phyloP scores from a whole-genome alignment of 805 yeast genomes.

The Starmerella apicola region DNA sequence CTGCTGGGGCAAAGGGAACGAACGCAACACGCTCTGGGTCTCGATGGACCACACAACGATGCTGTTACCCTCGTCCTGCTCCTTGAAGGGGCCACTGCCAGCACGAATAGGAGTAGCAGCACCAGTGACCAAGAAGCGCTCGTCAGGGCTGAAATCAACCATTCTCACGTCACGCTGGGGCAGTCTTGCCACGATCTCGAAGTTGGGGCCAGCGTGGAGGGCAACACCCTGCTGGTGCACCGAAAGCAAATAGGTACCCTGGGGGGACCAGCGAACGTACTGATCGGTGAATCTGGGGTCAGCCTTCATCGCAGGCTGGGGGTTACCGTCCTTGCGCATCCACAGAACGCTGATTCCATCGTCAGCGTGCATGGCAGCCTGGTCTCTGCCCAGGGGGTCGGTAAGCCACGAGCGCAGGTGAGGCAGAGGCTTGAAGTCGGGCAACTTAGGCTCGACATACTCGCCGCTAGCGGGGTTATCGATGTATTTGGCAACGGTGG shows the following conservation, averaged over 20 bases:
- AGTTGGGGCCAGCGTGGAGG: constrained; percentile 86
- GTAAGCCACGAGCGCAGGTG: constrained; percentile 84
- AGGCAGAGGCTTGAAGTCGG: constrained; percentile 63
- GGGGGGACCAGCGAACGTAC: constrained; percentile 82
- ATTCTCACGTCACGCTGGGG: constrained; percentile 82
- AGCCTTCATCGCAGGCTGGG: constrained; percentile 57
- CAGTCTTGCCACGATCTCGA: constrained; percentile 61
- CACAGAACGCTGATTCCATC: constrained; percentile 78
- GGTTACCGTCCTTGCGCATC: constrained; percentile 60
- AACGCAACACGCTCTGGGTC: constrained; percentile 71
- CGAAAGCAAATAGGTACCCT: constrained; percentile 78
- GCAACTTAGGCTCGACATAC: constrained; percentile 59
- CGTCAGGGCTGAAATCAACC: constrained; percentile 85
- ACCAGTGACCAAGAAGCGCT: constrained; percentile 77
- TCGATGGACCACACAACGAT: constrained; percentile 84
- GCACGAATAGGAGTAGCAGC: constrained; percentile 75
- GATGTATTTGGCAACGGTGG: constrained; percentile 23
- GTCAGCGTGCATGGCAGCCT: constrained; percentile 64
- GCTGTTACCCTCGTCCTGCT: constrained; percentile 84
- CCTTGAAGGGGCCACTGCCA: constrained; percentile 60
- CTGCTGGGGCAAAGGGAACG: constrained; percentile 55
- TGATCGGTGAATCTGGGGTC: constrained; percentile 79
- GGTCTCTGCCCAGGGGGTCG: constrained; percentile 83
- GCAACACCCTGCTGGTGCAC: constrained; percentile 91
- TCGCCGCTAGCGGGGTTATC: constrained; percentile 41